These are phyloP conservation scores for Oidiodendron maius DNA, from an alignment of 495 filamentous ascomycete species.

Conservation along the genomic window DNA sequence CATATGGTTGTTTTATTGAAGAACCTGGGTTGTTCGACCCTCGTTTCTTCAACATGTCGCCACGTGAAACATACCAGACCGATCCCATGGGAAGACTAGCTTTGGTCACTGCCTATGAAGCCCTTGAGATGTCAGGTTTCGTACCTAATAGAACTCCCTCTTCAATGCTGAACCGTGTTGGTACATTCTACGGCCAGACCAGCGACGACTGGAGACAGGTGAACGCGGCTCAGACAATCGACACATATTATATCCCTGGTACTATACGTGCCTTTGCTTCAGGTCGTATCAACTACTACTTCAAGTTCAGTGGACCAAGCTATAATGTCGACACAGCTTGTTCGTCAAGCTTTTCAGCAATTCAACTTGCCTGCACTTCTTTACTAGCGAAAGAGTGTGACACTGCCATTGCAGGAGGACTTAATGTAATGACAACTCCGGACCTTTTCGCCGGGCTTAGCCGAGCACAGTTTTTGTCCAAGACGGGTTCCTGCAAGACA, in stretches of 20 bases:
- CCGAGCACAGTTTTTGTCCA: constrained; percentile 34
- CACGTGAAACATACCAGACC: constrained; percentile 81
- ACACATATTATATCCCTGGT: constrained; percentile 88
- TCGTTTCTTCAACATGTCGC: constrained; percentile 95
- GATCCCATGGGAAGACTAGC: constrained; percentile 88
- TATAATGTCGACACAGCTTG: constrained; percentile 87
- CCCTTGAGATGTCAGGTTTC: constrained; percentile 84
- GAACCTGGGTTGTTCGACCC: constrained; percentile 61
- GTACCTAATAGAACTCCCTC: constrained; percentile 79
- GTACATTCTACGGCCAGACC: constrained; percentile 43
- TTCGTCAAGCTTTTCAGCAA: constrained; percentile 33
- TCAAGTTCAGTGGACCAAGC: constrained; percentile 84
- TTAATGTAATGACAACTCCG: constrained; percentile 73
- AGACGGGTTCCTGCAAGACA: constrained; percentile 43
- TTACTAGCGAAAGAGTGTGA: constrained; percentile 12
- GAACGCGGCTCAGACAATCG: constrained; percentile 79
- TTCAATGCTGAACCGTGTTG: constrained; percentile 23
- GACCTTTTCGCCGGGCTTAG: constrained; percentile 60
- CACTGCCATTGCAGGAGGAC: constrained; percentile 56
- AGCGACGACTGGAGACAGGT: constrained; percentile 53
- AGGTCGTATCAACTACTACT: constrained; percentile 79
- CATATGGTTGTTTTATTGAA: constrained; percentile 43
- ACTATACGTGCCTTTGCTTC: constrained; percentile 82
- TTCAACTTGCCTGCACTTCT: constrained; percentile 39
- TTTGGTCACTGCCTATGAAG: constrained; percentile 81